Evolutionary conservation across 495 filamentous ascomycete genomes (phyloP).

Genomic region (Penicillium arizonense): DNA sequence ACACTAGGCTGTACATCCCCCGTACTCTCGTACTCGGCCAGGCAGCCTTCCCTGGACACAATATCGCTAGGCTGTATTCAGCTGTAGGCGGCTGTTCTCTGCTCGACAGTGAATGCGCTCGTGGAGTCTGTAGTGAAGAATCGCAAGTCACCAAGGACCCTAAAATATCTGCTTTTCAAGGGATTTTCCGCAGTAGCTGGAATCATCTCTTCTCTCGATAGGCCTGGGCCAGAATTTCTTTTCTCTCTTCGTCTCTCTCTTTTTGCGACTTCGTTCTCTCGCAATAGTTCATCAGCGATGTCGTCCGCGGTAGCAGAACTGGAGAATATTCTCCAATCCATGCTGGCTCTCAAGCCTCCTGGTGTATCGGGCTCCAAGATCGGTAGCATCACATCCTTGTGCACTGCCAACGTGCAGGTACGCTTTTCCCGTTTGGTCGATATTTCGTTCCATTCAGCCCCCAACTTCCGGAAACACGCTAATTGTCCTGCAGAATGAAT

Average conservation of each 20-base stretch:
- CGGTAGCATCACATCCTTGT: slow-evolving; percentile 75
- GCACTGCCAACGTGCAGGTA: slow-evolving; percentile 93
- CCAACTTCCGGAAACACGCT: slow-evolving; percentile 18
- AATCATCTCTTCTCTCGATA: background rate
- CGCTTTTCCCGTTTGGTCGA: slow-evolving; percentile 27
- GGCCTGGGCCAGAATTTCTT: background rate
- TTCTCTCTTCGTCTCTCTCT: background rate
- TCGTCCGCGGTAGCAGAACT: slow-evolving; percentile 85
- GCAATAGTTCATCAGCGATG: slow-evolving; percentile 47
- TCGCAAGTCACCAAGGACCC: slow-evolving; percentile 26
- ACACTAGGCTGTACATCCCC: slow-evolving; percentile 33
- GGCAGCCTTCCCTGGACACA: slow-evolving; percentile 23
- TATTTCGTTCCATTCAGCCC: slow-evolving; percentile 1
- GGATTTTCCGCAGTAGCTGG: slow-evolving; percentile 5
- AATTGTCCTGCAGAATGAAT: slow-evolving; percentile 73
- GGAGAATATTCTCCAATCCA: slow-evolving; percentile 84
- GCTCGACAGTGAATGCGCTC: slow-evolving; percentile 35
- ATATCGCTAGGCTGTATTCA: slow-evolving; percentile 45
- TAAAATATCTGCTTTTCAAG: slow-evolving; percentile 15
- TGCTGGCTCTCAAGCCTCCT: slow-evolving; percentile 87
- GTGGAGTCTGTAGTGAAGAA: slow-evolving; percentile 45
- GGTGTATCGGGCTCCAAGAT: slow-evolving; percentile 93
- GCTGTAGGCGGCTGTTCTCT: slow-evolving; percentile 44
- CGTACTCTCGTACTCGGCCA: slow-evolving; percentile 30
- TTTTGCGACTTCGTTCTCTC: slow-evolving; percentile 14